phyloP scores from a whole-genome alignment of 352 stramenopile species.

The Blastocystis sp. region DNA sequence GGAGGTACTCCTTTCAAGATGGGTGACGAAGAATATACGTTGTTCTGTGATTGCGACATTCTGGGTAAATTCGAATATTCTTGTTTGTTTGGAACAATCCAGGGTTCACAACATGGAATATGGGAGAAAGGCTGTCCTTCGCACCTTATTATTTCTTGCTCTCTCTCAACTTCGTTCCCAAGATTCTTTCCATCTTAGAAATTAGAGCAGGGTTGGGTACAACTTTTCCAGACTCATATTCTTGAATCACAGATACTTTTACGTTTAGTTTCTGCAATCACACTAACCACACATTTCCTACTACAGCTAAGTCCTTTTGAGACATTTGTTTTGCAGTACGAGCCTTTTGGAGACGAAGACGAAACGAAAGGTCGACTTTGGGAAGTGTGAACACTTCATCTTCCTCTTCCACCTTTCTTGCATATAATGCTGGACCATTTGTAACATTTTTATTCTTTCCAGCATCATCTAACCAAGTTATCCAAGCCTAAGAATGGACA shows the following conservation, averaged over 20 bases:
- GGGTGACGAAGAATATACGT: constrained; percentile 52
- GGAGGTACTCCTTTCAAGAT: constrained; percentile 61
- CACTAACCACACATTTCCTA: constrained; percentile 39
- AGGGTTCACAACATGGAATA: not conserved
- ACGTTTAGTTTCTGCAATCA: constrained; percentile 75
- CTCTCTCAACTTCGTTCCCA: constrained; percentile 79
- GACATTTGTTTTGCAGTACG: constrained; percentile 93
- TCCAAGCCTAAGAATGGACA: constrained; percentile 34
- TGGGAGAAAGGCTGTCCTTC: not conserved
- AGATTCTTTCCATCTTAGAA: constrained; percentile 85
- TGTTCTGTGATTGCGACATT: constrained; percentile 63
- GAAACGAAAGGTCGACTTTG: constrained; percentile 63
- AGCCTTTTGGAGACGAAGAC: constrained; percentile 71
- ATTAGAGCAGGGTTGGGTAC: constrained; percentile 95
- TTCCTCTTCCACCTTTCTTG: constrained; percentile 81
- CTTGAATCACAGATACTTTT: constrained; percentile 88
- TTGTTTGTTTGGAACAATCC: constrained; percentile 40
- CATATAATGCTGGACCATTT: constrained; percentile 73
- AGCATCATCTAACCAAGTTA: constrained; percentile 67
- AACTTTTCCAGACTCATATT: constrained; percentile 92
- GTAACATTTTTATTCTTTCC: constrained; percentile 78
- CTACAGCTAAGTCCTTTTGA: constrained; percentile 89
- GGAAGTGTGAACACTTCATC: constrained; percentile 79
- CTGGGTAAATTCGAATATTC: constrained; percentile 59
- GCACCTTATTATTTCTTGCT: constrained; percentile 51